Evolutionary conservation across 371 early-diverging fungal species (phyloP).

Genomic region (Synchytrium microbalum): DNA sequence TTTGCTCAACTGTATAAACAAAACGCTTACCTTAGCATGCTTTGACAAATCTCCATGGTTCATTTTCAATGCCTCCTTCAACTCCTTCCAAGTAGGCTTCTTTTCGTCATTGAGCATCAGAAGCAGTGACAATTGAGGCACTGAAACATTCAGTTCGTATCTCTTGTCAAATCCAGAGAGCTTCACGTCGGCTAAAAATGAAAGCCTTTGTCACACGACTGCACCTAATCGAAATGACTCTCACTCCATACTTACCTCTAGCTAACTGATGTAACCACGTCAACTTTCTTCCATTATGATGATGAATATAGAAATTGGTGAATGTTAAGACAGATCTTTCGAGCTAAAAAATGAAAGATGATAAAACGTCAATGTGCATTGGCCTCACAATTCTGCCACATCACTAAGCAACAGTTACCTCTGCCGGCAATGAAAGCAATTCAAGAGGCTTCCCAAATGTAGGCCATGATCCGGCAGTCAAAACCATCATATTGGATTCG

Average conservation of each 20-base stretch:
- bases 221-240: background rate
- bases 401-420: too few species aligned
- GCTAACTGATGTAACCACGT: slow-evolving; percentile 82
- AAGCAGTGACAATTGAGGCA: slow-evolving; percentile 66
- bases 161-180: slow-evolving; percentile 59
- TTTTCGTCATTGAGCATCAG: slow-evolving; percentile 57
- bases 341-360: slow-evolving; percentile 49
- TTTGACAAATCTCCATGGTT: too few species aligned
- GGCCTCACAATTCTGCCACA: too few species aligned
- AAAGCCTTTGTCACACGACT: background rate
- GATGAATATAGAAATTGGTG: slow-evolving; percentile 59
- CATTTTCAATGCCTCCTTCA: slow-evolving; percentile 35
- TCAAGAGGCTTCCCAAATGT: slow-evolving; percentile 40
- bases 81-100: slow-evolving; percentile 39
- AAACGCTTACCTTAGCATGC: too few species aligned
- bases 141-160: slow-evolving; percentile 73
- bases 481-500: slow-evolving; percentile 64
- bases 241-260: slow-evolving; percentile 42
- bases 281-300: slow-evolving; percentile 73
- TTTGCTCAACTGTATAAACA: too few species aligned
- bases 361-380: too few species aligned
- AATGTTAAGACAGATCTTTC: slow-evolving; percentile 64
- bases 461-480: slow-evolving; percentile 91
- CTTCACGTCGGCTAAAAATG: slow-evolving; percentile 56
- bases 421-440: slow-evolving; percentile 18